These are phyloP conservation scores for Desmodesmus armatus DNA, from an alignment of 139 green algal species.

Conservation along the genomic window DNA sequence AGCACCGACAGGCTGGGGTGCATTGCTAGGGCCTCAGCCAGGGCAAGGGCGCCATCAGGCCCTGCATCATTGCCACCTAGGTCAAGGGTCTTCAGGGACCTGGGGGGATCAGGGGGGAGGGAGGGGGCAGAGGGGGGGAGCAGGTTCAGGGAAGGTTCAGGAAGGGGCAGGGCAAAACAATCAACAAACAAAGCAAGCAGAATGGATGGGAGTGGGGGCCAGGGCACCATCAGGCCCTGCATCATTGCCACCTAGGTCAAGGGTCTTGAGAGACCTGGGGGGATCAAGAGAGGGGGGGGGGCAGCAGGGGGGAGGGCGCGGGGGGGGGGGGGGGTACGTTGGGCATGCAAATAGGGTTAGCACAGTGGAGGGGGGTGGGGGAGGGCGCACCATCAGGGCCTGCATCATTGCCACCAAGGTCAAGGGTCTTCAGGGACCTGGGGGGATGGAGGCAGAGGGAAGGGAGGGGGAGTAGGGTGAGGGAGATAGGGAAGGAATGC, in stretches of 20 bases:
- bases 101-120: neutral
- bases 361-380: constrained; percentile 50
- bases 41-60: constrained; percentile 66
- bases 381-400: constrained; percentile 71
- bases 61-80: constrained; percentile 97
- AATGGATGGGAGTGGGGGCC: constrained; percentile 54
- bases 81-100: constrained; percentile 85
- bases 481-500: no score
- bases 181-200: neutral
- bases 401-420: constrained; percentile 98
- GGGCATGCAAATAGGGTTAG: neutral
- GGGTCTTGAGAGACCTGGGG: constrained; percentile 61
- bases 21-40: constrained; percentile 76
- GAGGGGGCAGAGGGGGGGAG: no score
- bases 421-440: constrained; percentile 78
- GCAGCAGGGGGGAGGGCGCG: no score
- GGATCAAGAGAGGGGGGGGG: no score
- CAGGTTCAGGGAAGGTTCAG: no score
- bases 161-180: no score
- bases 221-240: constrained; percentile 80
- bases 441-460: neutral
- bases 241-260: constrained; percentile 98
- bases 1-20: constrained; percentile 73
- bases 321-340: no score
- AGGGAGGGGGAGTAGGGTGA: no score